Conservation (phyloP, 1,139 yeast genomes). For the Scheffersomyces illinoinensis region DNA sequence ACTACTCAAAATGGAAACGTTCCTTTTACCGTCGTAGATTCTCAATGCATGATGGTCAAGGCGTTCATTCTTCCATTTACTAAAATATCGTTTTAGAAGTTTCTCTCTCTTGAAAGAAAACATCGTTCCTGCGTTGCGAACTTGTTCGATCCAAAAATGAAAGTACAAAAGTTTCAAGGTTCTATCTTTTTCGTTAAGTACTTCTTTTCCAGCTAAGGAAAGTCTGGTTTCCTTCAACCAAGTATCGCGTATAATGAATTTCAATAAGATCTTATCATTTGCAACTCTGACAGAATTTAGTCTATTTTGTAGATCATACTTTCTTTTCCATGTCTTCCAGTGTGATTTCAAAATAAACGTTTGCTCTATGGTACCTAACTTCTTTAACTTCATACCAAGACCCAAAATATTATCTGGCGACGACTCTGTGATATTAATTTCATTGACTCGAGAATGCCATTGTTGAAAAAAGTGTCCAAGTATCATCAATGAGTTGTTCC, state of each 20-base stretch:
- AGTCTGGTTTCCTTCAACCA: constrained; percentile 16
- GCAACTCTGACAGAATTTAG: constrained; percentile 7
- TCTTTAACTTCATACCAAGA: constrained; percentile 12
- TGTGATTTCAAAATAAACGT: not conserved
- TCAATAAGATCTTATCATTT: constrained; percentile 8
- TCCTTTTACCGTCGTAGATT: not conserved
- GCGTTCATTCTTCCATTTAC: not conserved
- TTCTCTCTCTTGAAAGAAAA: not conserved
- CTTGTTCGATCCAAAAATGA: not conserved
- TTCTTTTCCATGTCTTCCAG: constrained; percentile 14
- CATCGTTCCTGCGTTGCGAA: not conserved
- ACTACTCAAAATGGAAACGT: not conserved
- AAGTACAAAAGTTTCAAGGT: not conserved
- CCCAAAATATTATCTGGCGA: not conserved
- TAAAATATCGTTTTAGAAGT: not conserved
- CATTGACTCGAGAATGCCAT: not conserved
- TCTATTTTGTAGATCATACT: constrained; percentile 5
- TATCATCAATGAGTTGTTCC: not conserved
- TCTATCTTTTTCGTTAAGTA: constrained; percentile 1
- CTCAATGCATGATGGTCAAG: not conserved
- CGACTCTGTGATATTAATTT: not conserved
- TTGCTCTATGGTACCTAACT: constrained; percentile 5
- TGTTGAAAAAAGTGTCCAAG: not conserved
- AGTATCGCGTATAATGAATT: constrained; percentile 13
- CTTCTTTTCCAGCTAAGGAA: constrained; percentile 3